Evolutionary conservation across 106 monocot genomes (phyloP).

Genomic region (Acanthochlamys bracteata): DNA sequence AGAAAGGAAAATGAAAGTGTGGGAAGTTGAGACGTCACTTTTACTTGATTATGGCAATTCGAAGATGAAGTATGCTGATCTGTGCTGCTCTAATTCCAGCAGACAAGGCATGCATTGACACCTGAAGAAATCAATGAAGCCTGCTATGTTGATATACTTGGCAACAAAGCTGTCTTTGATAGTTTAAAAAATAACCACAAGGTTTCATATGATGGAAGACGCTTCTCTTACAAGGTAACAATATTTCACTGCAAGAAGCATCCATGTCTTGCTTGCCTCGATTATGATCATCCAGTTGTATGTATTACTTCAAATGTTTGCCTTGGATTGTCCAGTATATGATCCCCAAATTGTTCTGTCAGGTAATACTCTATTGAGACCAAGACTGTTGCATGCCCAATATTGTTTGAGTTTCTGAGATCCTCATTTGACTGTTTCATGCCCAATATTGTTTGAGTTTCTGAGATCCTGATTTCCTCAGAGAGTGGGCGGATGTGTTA

Average conservation of each 20-base stretch:
- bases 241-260: background rate
- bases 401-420: too few relatives aligned
- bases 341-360: too few relatives aligned
- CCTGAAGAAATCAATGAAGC: conserved; percentile 76
- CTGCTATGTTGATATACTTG: conserved; percentile 72
- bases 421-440: too few relatives aligned
- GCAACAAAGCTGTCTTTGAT: conserved; percentile 75
- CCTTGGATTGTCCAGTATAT: too few relatives aligned
- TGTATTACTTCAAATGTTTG: too few relatives aligned
- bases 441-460: too few relatives aligned
- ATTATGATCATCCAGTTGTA: too few relatives aligned
- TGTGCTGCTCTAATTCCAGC: conserved; percentile 5
- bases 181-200: conserved; percentile 91
- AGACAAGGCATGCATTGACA: conserved; percentile 81
- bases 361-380: too few relatives aligned
- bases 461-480: too few relatives aligned
- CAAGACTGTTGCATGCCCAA: too few relatives aligned
- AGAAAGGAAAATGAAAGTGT: background rate
- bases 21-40: background rate
- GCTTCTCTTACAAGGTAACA: conserved; percentile 86
- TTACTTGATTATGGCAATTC: background rate
- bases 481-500: too few relatives aligned
- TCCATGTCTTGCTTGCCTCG: too few relatives aligned
- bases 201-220: conserved; percentile 76
- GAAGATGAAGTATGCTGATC: background rate